Base-by-base conservation (phyloP, 2,329 filamentous ascomycete genomes). In the Macrophomina tecta region DNA sequence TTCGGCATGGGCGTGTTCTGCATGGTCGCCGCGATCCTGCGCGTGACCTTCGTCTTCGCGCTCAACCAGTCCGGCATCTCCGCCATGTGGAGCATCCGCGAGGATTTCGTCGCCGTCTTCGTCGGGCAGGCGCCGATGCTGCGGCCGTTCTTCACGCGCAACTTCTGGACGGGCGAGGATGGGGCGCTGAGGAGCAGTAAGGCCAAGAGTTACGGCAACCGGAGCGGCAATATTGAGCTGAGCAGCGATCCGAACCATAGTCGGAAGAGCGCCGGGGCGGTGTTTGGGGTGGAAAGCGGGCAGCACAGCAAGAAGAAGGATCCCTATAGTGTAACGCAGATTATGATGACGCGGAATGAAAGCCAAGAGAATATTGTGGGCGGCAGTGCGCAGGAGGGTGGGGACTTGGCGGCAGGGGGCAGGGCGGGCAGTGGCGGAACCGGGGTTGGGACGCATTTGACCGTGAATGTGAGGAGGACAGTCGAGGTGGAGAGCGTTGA, bases 71-170 rank as follows among this genome's bases (percentile, higher is more conserved):
- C 68, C n/a, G 28, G 68, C 34, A 70, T 65, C 32, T 67, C 69
- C 5, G 78, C 79, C 0, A 73, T 81, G n/a, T 81, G 79, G 79
- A 79, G 77, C 1, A 75, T 77, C 38, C 75, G 78, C 16, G 78
- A 81, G 67, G 77, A 79, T 64, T 73, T 77, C 18, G 75, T 80
- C 8, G 77, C 76, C 4, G 74, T 80, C 48, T 73, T 79, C 2
- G 76, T 79, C 1, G 77, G 76, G 3, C 76, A 80, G 48, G 75
- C 77, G 0, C 78, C 78, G 2, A 77, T 81, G 70, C 69, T 79
- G 0, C 71, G 72, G 1, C 77, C 78, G 40, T 14, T 72, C n/a
- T 69, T 72, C 55, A 69, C 69, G n/a, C 55, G 62, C 38, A 64
- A 67, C 18, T 72, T 69, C 53, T 71, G 70, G 70, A 66, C 28